A percentile compares a stretch with the other conserved stretches of the same genome.
phyloP scores from a whole-genome alignment of 2,329 filamentous ascomycete species.

The Diplodia sapinea region DNA sequence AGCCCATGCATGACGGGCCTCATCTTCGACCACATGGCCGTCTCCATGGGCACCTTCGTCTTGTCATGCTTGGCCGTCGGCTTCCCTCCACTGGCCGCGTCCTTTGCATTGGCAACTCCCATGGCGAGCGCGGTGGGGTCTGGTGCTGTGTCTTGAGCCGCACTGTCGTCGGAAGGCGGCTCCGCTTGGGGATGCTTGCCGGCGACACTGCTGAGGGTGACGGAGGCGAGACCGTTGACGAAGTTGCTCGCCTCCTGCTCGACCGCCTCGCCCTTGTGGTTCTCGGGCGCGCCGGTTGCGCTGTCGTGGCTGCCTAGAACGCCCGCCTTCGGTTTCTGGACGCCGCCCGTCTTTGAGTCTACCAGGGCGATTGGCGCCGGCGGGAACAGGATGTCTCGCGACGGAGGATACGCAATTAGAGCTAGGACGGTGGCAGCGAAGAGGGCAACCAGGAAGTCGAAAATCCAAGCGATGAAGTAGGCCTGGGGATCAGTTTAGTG shows the following conservation, averaged over 20 bases:
- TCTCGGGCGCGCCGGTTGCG: constrained; percentile 80
- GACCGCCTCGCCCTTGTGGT: constrained; percentile 81
- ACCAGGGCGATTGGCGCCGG: constrained; percentile 78
- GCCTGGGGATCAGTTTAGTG: constrained; percentile 40
- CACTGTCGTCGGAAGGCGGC: constrained; percentile 53
- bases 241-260: constrained; percentile 84
- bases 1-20: constrained; percentile 72
- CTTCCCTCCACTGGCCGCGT: constrained; percentile 58
- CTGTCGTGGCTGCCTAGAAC: constrained; percentile 77
- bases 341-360: constrained; percentile 69
- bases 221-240: constrained; percentile 72
- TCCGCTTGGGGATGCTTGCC: constrained; percentile 76
- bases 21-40: constrained; percentile 77
- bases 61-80: constrained; percentile 67
- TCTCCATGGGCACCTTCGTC: constrained; percentile 78
- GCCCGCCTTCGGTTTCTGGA: constrained; percentile 78
- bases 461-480: constrained; percentile 70
- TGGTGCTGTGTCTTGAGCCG: constrained; percentile 60
- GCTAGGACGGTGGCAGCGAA: constrained; percentile 65
- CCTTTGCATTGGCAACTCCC: constrained; percentile 60
- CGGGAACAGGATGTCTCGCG: constrained; percentile 71
- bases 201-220: constrained; percentile 75
- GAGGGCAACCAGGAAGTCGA: constrained; percentile 72
- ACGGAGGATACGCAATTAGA: constrained; percentile 69
- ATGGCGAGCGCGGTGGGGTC: constrained; percentile 65